Conservation (phyloP, 2,329 filamentous ascomycete genomes). For the Erysiphe neolycopersici region DNA sequence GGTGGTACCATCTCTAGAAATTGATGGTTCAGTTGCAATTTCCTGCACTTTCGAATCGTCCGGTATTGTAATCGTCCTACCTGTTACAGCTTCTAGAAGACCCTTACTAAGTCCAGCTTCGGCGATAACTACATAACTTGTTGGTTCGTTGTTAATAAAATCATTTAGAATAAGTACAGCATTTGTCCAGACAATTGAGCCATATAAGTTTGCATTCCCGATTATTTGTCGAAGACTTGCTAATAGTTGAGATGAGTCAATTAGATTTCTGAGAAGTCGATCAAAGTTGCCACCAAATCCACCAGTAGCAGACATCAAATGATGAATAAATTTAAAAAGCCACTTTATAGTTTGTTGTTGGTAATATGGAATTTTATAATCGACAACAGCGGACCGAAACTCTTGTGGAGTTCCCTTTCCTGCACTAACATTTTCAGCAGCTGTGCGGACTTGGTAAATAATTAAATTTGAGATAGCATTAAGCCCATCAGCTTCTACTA, state of each 20-base stretch:
- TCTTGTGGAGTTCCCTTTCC: constrained; percentile 45
- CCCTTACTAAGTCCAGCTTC: constrained; percentile 77
- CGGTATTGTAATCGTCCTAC: constrained; percentile 15
- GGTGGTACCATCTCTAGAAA: constrained; percentile 10
- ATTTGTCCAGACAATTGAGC: constrained; percentile 87
- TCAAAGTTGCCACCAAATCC: constrained; percentile 57
- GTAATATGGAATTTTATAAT: constrained; percentile 82
- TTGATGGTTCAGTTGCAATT: constrained; percentile 6
- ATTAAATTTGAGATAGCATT: constrained; percentile 78
- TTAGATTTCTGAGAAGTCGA: constrained; percentile 68
- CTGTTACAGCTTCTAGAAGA: constrained; percentile 58
- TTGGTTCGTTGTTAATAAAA: constrained; percentile 97
- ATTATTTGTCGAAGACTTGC: constrained; percentile 58
- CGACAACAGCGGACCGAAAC: constrained; percentile 57
- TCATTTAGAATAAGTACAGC: constrained; percentile 76
- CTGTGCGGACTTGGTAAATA: constrained; percentile 46
- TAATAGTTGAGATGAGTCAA: constrained; percentile 72
- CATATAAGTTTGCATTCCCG: constrained; percentile 52
- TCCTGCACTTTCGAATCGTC: constrained; percentile 9
- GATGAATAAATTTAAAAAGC: constrained; percentile 86
- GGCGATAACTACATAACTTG: constrained; percentile 83
- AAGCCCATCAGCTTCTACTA: constrained; percentile 61
- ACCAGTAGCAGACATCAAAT: constrained; percentile 63
- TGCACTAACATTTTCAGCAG: constrained; percentile 35
- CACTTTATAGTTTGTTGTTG: constrained; percentile 84